Evolutionary conservation across 768 basidiomycete species (phyloP), one percentile per base, ranked within the genome.

Genomic region (Suillus subluteus): DNA sequence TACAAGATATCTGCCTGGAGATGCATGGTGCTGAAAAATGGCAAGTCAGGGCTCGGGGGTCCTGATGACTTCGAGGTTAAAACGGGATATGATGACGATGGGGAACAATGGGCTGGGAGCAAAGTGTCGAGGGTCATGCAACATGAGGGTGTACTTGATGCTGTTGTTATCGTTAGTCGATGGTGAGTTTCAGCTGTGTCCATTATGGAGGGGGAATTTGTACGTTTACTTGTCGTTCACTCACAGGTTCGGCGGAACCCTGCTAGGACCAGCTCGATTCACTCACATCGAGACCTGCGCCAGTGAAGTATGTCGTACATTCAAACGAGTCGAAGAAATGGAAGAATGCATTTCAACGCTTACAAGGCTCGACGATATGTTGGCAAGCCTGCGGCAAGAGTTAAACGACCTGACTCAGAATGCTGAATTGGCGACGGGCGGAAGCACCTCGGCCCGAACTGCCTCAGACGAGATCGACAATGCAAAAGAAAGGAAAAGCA

Each of bases 1-100:
- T 90, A 93, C 69, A 88, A 91, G 73, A 91, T 95, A 54, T 81
- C 83, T 46, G 94, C 92, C 6, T 95, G 90, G 89, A 81, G 94
- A 41, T 89, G 87, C 71, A 91, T 96, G 89, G 82, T 83, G 0
- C 77, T 91, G 64, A 92, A 88, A 75, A 71, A 80, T 13, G 91
- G 89, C 3, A 81, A 79, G 58, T 87, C 83, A 3, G 94, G 94
- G 1, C 77, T 95, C 3, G 82, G 77, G 1, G 90, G 91, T 3
- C 87, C 88, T 3, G 91, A 91, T 35, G 94, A 95, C 72, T 95
- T 94, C 70, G 87, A 88, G 74, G 76, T 94, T 35, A 37, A 75
- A 66, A 81, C 82, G 5, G 91, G 88, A 2, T 84, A 80, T 70
- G 86, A 88, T 55, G 94, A 96, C 70, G 94, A 94, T 61, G 91